phyloP scores from a whole-genome alignment of 1,139 yeast species.

The Chernovozyma sophiae-reginae region DNA sequence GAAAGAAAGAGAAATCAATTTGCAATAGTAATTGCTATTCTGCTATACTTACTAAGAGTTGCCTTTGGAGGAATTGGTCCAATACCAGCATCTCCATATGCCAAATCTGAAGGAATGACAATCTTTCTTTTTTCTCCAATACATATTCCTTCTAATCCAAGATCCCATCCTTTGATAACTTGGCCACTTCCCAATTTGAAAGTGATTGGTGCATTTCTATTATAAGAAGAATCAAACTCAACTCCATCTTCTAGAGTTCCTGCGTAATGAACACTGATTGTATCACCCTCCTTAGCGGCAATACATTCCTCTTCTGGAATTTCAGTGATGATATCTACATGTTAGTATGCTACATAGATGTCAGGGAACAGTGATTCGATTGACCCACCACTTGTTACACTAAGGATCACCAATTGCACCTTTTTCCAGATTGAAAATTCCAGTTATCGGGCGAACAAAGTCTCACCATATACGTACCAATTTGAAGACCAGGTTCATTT shows the following conservation, averaged over 20 bases:
- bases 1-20: no score
- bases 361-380: no score
- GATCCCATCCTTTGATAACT: constrained; percentile 87
- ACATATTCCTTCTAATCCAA: constrained; percentile 75
- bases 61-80: constrained; percentile 70
- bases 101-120: constrained; percentile 72
- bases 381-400: no score
- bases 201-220: constrained; percentile 61
- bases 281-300: constrained; percentile 60
- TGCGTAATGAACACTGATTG: constrained; percentile 67
- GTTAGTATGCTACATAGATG: no score
- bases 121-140: constrained; percentile 80
- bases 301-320: constrained; percentile 52
- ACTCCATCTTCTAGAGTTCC: constrained; percentile 68
- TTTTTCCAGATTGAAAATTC: no score
- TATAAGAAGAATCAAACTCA: constrained; percentile 69
- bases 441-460: no score
- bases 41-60: constrained; percentile 43
- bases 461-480: constrained; percentile 20
- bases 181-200: constrained; percentile 71
- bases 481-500: constrained; percentile 14
- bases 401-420: no score
- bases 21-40: background rate
- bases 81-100: constrained; percentile 72
- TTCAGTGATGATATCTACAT: constrained; percentile 38